Conservation (phyloP, 2,329 filamentous ascomycete species). For the Cladosporium sp. region DNA sequence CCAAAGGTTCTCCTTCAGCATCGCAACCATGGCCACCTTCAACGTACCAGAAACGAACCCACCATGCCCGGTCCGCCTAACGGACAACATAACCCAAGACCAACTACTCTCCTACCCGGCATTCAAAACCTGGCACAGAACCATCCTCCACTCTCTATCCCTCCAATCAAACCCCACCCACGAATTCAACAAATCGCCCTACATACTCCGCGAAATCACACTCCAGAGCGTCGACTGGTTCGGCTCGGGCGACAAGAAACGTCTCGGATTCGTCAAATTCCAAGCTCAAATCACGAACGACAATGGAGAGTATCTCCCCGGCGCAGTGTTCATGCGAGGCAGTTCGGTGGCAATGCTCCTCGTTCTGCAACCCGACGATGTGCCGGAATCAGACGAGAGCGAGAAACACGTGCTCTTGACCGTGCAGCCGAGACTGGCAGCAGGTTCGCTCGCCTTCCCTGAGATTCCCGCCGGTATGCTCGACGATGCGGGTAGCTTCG, state of each 20-base stretch:
- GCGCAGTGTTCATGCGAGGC: conserved; percentile 59
- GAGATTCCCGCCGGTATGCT: conserved; percentile 65
- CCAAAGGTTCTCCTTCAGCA: background rate
- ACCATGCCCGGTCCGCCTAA: conserved; percentile 46
- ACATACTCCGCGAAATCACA: conserved; percentile 54
- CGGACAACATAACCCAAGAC: conserved; percentile 46
- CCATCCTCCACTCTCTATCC: conserved; percentile 51
- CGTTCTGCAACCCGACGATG: conserved; percentile 57
- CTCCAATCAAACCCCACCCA: conserved; percentile 51
- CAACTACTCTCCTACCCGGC: conserved; percentile 55
- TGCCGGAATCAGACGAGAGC: conserved; percentile 42
- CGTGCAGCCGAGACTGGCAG: conserved; percentile 59
- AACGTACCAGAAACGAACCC: conserved; percentile 40
- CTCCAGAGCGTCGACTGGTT: conserved; percentile 60
- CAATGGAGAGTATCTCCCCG: conserved; percentile 54
- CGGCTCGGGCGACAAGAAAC: conserved; percentile 37
- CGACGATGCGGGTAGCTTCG: conserved; percentile 56
- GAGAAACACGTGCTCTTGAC: conserved; percentile 58
- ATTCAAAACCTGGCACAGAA: conserved; percentile 58
- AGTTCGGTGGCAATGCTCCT: conserved; percentile 61
- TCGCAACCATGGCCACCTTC: conserved; percentile 45
- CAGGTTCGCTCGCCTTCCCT: conserved; percentile 55
- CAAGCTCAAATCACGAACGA: conserved; percentile 57
- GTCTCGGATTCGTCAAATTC: conserved; percentile 60
- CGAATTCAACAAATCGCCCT: conserved; percentile 55